Percentiles rank a stretch among this genome's conserved stretches.
phyloP scores from a whole-genome alignment of 495 filamentous ascomycete genomes.

The Penicillium antarcticum region DNA sequence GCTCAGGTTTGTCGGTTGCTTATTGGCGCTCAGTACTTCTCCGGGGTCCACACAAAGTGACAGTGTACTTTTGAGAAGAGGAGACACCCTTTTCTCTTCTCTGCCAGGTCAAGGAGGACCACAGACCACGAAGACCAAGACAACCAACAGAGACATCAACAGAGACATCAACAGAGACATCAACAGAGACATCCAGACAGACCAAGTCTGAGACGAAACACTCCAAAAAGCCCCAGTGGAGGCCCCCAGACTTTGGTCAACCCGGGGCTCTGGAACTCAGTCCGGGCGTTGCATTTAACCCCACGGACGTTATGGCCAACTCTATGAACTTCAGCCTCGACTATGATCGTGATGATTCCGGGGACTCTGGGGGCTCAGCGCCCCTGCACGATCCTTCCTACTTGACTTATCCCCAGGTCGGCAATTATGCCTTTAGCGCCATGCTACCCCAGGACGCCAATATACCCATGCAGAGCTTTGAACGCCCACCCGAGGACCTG shows the following conservation, averaged over 20 bases:
- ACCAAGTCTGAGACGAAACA: not conserved
- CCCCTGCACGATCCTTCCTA: slow-evolving; percentile 15
- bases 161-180: too few species aligned
- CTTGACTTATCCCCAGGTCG: slow-evolving; percentile 13
- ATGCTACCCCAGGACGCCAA: slow-evolving; percentile 25
- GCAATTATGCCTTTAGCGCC: slow-evolving; percentile 15
- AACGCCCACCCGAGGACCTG: slow-evolving; percentile 12
- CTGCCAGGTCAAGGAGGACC: not conserved
- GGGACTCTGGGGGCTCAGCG: not conserved
- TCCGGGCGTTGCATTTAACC: slow-evolving; percentile 24
- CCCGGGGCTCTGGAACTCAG: slow-evolving; percentile 24
- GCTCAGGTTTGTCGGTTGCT: not conserved
- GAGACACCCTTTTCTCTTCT: slow-evolving; percentile 6
- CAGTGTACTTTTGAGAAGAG: slow-evolving; percentile 17
- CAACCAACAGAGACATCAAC: too few species aligned
- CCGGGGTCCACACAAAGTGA: slow-evolving; percentile 15
- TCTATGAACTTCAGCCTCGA: slow-evolving; percentile 11
- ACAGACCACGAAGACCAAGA: too few species aligned
- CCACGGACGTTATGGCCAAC: slow-evolving; percentile 21
- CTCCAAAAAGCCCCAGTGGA: slow-evolving; percentile 3
- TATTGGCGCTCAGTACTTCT: slow-evolving; percentile 9
- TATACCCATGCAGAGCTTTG: slow-evolving; percentile 14
- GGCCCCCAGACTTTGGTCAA: slow-evolving; percentile 13
- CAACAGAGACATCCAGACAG: too few species aligned
- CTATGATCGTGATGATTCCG: slow-evolving; percentile 11